Evolutionary conservation across 163 green algal genomes (phyloP).

Genomic region (Volvox carteri): DNA sequence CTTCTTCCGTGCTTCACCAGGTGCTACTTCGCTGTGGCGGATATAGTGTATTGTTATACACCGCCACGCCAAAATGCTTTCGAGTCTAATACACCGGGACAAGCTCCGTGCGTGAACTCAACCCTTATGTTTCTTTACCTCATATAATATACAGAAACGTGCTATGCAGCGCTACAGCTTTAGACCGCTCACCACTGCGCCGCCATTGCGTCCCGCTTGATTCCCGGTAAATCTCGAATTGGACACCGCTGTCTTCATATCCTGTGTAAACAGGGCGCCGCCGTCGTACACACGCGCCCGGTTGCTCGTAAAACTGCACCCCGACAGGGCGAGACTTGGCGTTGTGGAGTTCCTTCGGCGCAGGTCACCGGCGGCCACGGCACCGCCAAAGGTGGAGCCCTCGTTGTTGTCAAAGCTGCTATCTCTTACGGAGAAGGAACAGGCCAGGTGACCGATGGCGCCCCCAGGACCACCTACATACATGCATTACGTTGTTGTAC

Average conservation of each 20-base stretch:
- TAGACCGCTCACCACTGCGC: constrained; percentile 34
- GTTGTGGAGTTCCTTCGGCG: not conserved
- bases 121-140: too few species aligned
- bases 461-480: constrained; percentile 19
- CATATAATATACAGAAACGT: too few species aligned
- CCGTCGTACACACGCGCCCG: not conserved
- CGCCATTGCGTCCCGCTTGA: not conserved
- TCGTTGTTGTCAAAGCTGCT: not conserved
- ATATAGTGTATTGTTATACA: too few species aligned
- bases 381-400: constrained; percentile 10
- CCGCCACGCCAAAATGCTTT: too few species aligned
- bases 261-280: not conserved
- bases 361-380: not conserved
- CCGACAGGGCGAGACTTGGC: not conserved
- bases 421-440: not conserved
- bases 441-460: not conserved
- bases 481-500: not conserved
- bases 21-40: too few species aligned
- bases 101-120: too few species aligned
- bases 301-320: not conserved
- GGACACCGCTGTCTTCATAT: constrained; percentile 20
- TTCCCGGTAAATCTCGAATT: not conserved
- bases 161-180: too few species aligned
- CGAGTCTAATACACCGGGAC: too few species aligned
- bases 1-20: too few species aligned